These are phyloP conservation scores for Ceratobasidium sp. DNA, from an alignment of 1,284 basidiomycete genomes.

Conservation along the genomic window DNA sequence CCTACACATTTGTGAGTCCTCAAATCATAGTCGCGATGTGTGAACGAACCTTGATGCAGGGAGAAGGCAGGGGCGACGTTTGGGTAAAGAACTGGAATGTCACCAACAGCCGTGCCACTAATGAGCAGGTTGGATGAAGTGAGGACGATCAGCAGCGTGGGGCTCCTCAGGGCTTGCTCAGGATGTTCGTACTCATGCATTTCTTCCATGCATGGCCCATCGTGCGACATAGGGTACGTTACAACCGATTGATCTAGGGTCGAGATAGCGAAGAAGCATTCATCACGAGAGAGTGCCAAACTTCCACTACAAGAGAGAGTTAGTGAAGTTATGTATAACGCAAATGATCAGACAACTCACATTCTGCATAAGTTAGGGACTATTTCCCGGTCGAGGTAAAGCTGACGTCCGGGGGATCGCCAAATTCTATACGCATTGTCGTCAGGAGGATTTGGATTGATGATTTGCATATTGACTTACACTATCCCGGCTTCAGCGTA, in stretches of 20 bases:
- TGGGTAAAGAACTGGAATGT: too few relatives aligned
- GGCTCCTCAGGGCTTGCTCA: too few relatives aligned
- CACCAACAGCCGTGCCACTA: too few relatives aligned
- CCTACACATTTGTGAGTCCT: not conserved
- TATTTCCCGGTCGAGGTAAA: not conserved
- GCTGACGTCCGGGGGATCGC: not conserved
- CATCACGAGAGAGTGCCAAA: not conserved
- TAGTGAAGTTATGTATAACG: not conserved
- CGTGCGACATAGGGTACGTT: not conserved
- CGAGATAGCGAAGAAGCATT: not conserved
- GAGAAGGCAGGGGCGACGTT: too few relatives aligned
- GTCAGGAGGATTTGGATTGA: not conserved
- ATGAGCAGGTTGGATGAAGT: too few relatives aligned
- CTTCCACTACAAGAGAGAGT: not conserved
- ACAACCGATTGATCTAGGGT: conserved; percentile 2
- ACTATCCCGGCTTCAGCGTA: not conserved
- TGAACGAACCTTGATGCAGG: too few relatives aligned
- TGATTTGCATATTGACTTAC: not conserved
- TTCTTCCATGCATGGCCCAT: too few relatives aligned
- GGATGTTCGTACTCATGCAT: too few relatives aligned
- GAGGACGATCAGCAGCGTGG: too few relatives aligned
- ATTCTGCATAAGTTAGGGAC: not conserved
- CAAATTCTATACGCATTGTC: not conserved
- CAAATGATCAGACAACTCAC: not conserved
- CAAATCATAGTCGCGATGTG: too few relatives aligned